phyloP scores from a whole-genome alignment of 768 basidiomycete species.

The Tephrocybe sp. region DNA sequence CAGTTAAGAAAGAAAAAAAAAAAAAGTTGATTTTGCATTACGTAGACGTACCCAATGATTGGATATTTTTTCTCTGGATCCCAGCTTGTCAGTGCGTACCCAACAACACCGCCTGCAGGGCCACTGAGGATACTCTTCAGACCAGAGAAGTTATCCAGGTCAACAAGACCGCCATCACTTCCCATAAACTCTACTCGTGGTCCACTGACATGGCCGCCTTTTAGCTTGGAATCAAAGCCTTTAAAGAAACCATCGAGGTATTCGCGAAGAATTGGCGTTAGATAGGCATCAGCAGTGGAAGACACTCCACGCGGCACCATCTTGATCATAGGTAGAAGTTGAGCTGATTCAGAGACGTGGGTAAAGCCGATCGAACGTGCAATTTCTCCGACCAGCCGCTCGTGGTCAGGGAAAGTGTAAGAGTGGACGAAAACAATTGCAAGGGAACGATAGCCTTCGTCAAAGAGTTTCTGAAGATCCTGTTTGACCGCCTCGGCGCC shows the following conservation, averaged over 20 bases:
- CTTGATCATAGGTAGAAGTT: conserved; percentile 92
- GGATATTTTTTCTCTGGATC: conserved; percentile 67
- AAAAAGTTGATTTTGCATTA: neutral
- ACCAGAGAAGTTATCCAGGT: conserved; percentile 83
- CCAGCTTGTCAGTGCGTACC: conserved; percentile 92
- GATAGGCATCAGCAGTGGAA: conserved; percentile 92
- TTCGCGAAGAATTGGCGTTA: conserved; percentile 80
- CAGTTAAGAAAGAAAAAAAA: neutral
- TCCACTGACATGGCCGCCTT: conserved; percentile 52
- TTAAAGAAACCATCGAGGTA: conserved; percentile 91
- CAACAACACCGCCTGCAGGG: conserved; percentile 95
- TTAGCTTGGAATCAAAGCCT: conserved; percentile 78
- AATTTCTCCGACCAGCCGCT: conserved; percentile 64
- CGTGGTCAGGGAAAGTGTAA: conserved; percentile 89
- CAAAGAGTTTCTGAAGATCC: conserved; percentile 71
- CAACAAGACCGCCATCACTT: conserved; percentile 84
- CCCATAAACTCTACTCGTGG: conserved; percentile 94
- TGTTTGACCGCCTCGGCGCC: conserved; percentile 51
- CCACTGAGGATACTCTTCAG: conserved; percentile 91
- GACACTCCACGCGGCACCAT: conserved; percentile 92
- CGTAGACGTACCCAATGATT: conserved; percentile 71
- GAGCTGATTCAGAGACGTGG: conserved; percentile 85
- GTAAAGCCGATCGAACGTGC: conserved; percentile 83
- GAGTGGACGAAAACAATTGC: conserved; percentile 92
- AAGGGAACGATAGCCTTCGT: conserved; percentile 81